A percentile compares a stretch with the other conserved stretches of the same genome.
Evolutionary conservation across 352 stramenopile genomes (phyloP).

Genomic region (Elongisporangium undulatum): DNA sequence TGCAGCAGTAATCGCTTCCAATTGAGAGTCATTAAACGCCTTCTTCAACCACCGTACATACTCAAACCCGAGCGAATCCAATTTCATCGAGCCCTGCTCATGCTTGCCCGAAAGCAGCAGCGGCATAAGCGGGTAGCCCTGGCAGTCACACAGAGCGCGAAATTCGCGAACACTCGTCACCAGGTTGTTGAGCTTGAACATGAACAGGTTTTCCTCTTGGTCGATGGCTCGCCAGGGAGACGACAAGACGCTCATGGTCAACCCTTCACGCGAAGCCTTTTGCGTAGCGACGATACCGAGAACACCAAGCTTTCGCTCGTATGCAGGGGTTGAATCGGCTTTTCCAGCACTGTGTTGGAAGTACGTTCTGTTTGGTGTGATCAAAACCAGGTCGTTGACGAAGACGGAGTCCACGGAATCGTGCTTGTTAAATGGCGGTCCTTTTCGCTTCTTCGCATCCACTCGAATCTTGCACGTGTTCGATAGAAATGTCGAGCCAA

Average conservation of each 20-base stretch:
- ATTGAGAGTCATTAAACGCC: constrained; percentile 88
- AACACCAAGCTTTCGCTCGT: constrained; percentile 29
- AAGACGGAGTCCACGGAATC: constrained; percentile 45
- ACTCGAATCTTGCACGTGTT: constrained; percentile 68
- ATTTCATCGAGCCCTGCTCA: constrained; percentile 62
- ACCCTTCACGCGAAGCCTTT: constrained; percentile 60
- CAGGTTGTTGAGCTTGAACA: constrained; percentile 88
- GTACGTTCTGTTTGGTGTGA: constrained; percentile 51
- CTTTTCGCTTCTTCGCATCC: constrained; percentile 45
- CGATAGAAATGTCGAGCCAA: constrained; percentile 54
- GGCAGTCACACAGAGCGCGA: constrained; percentile 77
- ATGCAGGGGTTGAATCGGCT: constrained; percentile 4
- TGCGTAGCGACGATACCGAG: constrained; percentile 77
- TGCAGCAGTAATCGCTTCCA: constrained; percentile 85
- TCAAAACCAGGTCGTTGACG: constrained; percentile 75
- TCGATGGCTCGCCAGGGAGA: constrained; percentile 50
- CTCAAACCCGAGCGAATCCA: constrained; percentile 73
- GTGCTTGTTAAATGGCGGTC: constrained; percentile 13
- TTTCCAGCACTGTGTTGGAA: constrained; percentile 32
- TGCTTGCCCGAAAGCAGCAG: constrained; percentile 74
- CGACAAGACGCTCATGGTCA: constrained; percentile 60
- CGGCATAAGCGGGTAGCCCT: constrained; percentile 67
- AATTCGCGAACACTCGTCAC: constrained; percentile 88
- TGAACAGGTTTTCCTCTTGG: constrained; percentile 41
- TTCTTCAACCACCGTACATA: constrained; percentile 79